Evolutionary conservation across 495 filamentous ascomycete species (phyloP).

Genomic region (Aspergillus homomorphus): DNA sequence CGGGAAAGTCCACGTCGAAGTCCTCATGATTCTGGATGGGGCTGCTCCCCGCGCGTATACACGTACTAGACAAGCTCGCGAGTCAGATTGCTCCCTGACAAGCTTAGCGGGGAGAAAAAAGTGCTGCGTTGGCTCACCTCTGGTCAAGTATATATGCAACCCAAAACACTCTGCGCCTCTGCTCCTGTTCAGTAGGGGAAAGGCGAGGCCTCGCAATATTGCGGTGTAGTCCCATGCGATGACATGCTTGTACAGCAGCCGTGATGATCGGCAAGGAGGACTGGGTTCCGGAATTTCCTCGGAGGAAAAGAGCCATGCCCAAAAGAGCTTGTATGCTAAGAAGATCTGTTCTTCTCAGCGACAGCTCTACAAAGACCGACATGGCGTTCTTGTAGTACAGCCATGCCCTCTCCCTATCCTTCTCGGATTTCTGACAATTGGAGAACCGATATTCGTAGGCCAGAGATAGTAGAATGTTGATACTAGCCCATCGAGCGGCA

Average conservation of each 20-base stretch:
- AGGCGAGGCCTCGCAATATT: constrained; percentile 79
- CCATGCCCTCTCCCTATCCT: constrained; percentile 88
- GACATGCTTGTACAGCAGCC: constrained; percentile 82
- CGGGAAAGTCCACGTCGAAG: constrained; percentile 90
- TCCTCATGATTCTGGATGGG: constrained; percentile 93
- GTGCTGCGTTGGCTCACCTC: constrained; percentile 48
- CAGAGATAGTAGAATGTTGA: constrained; percentile 89
- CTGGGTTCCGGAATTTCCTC: constrained; percentile 92
- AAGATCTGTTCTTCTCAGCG: constrained; percentile 89
- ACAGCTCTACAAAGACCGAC: constrained; percentile 82
- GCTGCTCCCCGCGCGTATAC: constrained; percentile 81
- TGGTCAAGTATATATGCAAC: constrained; percentile 94
- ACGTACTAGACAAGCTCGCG: constrained; percentile 49
- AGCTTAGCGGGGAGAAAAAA: neutral
- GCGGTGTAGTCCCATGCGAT: constrained; percentile 95
- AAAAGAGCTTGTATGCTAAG: constrained; percentile 91
- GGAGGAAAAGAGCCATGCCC: constrained; percentile 91
- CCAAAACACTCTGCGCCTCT: constrained; percentile 91
- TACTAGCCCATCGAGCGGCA: constrained; percentile 92
- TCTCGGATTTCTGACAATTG: constrained; percentile 78
- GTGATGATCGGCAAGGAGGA: constrained; percentile 86
- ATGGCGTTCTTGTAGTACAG: constrained; percentile 94
- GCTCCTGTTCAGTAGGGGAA: constrained; percentile 79
- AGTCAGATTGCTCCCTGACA: neutral
- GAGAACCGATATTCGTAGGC: constrained; percentile 85